Base-by-base conservation (phyloP, 352 stramenopile species). In the Phytophthora litchii region DNA sequence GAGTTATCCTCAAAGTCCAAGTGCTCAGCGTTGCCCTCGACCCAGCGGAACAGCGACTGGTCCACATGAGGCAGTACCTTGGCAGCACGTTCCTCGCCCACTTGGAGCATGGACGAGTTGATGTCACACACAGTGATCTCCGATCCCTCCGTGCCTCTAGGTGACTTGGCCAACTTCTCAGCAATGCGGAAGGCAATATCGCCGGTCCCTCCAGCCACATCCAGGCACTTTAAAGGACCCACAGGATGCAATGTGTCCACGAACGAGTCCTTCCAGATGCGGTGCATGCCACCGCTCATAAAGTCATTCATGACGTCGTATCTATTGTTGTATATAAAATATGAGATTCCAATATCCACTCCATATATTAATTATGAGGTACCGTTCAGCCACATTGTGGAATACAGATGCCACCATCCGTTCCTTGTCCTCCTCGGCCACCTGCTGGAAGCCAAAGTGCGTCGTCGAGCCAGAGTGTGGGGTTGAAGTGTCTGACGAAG, bases 291-390 rank as follows among this genome's bases (percentile, higher is more conserved):
- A 37, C 84, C 96, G 61, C 86, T 98, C 97, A 99, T 99, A 60
- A 99, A 92, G 78, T 99, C 97, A 78, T 99, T 99, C 97, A 99
- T 99, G 16, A 99, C 76, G 78, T 99, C 97, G 52, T 96, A 96
- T 54, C 83, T 86, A 51, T 11, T 12, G 17, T 17, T 31, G 21
- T 21, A 40, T 29, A 47, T 35, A 17, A 44, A 29, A 23, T 44
- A 52, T 59, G 13, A 63, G 51, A 31, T 19, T 17, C 29, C 29
- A n/a, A n/a, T n/a, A n/a, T n/a, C n/a, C n/a, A n/a, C n/a, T n/a
- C n/a, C n/a, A n/a, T n/a, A 32, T 19, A 37, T 34, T 1, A 51
- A 67, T 14, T 35, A 54, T 53, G 16, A 47, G 16, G 23, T 97
- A 99, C 70, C 86, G 94, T 56, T 98, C 86, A 12, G 97, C 97